Conservation (phyloP, 345 rosid species). For the Nephelium lappaceum region DNA sequence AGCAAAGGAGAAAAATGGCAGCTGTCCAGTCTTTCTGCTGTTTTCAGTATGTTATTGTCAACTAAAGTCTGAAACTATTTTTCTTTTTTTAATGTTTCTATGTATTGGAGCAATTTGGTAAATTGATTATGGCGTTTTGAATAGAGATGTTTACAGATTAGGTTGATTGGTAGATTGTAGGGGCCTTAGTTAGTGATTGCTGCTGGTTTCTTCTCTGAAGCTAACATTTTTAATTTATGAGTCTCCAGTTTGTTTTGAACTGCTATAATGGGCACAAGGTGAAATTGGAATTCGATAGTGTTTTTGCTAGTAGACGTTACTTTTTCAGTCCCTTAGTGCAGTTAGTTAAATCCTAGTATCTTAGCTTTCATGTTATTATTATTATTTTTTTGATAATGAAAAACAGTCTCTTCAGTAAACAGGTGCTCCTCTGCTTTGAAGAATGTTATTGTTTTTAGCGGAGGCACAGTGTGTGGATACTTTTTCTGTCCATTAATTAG, state of each 20-base stretch:
- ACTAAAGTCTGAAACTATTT: neutral
- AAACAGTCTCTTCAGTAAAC: neutral
- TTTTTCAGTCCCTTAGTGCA: neutral
- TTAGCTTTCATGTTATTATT: neutral
- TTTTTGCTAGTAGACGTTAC: neutral
- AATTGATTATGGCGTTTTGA: conserved; percentile 1
- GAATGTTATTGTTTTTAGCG: neutral
- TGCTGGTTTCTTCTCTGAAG: neutral
- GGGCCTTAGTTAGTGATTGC: neutral
- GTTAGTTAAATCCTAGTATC: neutral
- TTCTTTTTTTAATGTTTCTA: neutral
- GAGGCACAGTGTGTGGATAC: neutral
- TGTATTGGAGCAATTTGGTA: neutral
- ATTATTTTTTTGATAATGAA: no score
- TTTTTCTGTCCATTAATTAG: neutral
- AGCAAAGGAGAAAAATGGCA: conserved; percentile 50
- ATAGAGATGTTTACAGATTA: neutral
- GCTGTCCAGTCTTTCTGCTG: conserved; percentile 62
- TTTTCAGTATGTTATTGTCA: conserved; percentile 52
- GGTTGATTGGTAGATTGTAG: neutral
- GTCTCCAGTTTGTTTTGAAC: neutral
- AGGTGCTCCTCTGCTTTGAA: neutral
- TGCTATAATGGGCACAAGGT: neutral
- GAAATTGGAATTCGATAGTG: neutral
- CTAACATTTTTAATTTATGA: conserved; percentile 4